These are phyloP conservation scores for Penicillium flavigenum DNA, from an alignment of 495 filamentous ascomycete genomes.

Conservation along the genomic window DNA sequence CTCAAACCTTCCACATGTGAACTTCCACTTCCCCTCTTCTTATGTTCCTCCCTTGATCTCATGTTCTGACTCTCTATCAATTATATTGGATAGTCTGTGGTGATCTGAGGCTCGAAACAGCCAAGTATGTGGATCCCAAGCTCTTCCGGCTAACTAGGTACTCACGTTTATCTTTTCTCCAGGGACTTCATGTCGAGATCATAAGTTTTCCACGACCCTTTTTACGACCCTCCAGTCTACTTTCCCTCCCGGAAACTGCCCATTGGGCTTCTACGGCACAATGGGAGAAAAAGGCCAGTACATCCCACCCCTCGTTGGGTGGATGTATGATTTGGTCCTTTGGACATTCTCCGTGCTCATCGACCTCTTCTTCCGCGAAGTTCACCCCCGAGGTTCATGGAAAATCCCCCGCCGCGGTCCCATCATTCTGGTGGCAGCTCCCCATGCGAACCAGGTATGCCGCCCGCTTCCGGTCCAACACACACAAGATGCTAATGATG, in stretches of 20 bases:
- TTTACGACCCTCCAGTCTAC: background rate
- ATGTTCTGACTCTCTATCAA: slow-evolving; percentile 2
- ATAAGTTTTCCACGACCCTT: background rate
- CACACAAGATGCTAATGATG: slow-evolving; percentile 12
- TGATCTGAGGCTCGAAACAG: slow-evolving; percentile 1
- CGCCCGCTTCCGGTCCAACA: background rate
- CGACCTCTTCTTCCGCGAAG: slow-evolving; percentile 96
- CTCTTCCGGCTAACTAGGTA: background rate
- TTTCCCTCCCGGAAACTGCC: background rate
- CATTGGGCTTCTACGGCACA: slow-evolving; percentile 10
- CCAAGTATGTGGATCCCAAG: slow-evolving; percentile 3
- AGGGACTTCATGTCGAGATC: slow-evolving; percentile 25
- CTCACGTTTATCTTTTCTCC: background rate
- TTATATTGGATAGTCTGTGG: background rate
- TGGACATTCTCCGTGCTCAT: slow-evolving; percentile 81
- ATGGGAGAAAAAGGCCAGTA: slow-evolving; percentile 51
- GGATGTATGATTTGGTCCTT: slow-evolving; percentile 79
- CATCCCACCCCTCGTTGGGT: slow-evolving; percentile 65
- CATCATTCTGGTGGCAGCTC: slow-evolving; percentile 95
- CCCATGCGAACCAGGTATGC: slow-evolving; percentile 93
- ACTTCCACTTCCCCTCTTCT: slow-evolving; percentile 12
- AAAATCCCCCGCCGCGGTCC: slow-evolving; percentile 84
- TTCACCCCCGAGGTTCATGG: slow-evolving; percentile 92
- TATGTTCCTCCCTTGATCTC: background rate
- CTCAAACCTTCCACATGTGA: slow-evolving; percentile 15